phyloP scores from a whole-genome alignment of 2,329 filamentous ascomycete species.

The Cordyceps cateniannulata region DNA sequence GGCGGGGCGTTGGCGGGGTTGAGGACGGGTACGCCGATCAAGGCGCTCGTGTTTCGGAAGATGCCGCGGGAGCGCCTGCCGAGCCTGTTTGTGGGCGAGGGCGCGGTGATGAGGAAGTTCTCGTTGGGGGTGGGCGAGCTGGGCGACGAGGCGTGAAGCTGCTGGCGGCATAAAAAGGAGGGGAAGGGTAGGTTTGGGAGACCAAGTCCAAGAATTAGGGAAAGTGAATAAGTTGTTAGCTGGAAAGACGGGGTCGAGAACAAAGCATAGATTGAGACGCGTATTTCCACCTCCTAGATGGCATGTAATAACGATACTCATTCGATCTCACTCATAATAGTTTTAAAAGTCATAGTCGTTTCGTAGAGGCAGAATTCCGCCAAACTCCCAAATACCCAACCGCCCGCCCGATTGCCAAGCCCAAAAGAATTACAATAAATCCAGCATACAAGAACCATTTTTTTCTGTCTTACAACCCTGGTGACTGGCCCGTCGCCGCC shows the following conservation, averaged over 20 bases:
- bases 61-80: slow-evolving; percentile 38
- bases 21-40: slow-evolving; percentile 27
- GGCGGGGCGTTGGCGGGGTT: slow-evolving; percentile 21
- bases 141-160: slow-evolving; percentile 30
- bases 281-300: no score
- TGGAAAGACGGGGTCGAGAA: no score
- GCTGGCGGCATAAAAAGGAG: not conserved
- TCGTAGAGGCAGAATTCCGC: no score
- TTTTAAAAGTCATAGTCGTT: no score
- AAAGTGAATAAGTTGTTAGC: not conserved
- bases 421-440: not conserved
- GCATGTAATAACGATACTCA: no score
- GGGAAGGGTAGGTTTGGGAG: no score
- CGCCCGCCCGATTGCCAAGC: not conserved
- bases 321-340: no score
- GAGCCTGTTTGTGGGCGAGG: slow-evolving; percentile 41
- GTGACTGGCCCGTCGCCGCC: not conserved
- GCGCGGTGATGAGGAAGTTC: slow-evolving; percentile 33
- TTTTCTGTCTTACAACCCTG: not conserved
- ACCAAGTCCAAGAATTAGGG: not conserved
- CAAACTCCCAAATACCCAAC: not conserved
- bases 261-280: no score
- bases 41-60: slow-evolving; percentile 38
- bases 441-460: not conserved
- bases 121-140: slow-evolving; percentile 31